Evolutionary conservation across 192 early-diverging fungal genomes (phyloP).

Genomic region (Rhizophagus sp.): DNA sequence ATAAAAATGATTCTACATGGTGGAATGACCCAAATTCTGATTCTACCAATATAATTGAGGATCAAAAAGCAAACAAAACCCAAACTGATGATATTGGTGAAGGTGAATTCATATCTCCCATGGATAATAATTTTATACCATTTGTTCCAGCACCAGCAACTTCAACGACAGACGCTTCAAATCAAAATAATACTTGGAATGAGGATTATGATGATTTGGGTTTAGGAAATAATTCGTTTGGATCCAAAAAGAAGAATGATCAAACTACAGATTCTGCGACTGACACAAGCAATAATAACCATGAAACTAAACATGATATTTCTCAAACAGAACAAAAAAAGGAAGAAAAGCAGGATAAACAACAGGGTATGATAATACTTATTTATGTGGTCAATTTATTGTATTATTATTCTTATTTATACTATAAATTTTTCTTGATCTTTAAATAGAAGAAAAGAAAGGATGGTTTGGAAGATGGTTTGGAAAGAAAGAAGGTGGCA

Average conservation of each 20-base stretch:
- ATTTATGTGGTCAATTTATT: not conserved
- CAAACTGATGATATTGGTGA: not conserved
- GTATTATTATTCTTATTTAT: no score
- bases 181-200: slow-evolving; percentile 15
- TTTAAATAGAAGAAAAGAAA: not conserved
- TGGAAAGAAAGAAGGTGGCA: slow-evolving; percentile 24
- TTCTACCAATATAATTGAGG: not conserved
- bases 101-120: slow-evolving; percentile 22
- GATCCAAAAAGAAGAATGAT: not conserved
- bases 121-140: not conserved
- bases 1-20: slow-evolving; percentile 16
- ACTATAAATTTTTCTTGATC: not conserved
- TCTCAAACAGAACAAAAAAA: not conserved
- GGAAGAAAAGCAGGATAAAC: not conserved
- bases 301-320: not conserved
- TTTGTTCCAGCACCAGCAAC: not conserved
- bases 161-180: not conserved
- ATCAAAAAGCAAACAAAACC: not conserved
- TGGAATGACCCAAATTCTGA: slow-evolving; percentile 2
- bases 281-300: not conserved
- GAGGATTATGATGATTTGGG: slow-evolving; percentile 20
- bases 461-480: slow-evolving; percentile 32
- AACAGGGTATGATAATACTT: not conserved
- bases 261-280: not conserved
- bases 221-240: slow-evolving; percentile 27